Percentiles rank a stretch among this genome's conserved stretches.
phyloP scores from a whole-genome alignment of 306 rosid genomes.

The Ochetophila trinervis region DNA sequence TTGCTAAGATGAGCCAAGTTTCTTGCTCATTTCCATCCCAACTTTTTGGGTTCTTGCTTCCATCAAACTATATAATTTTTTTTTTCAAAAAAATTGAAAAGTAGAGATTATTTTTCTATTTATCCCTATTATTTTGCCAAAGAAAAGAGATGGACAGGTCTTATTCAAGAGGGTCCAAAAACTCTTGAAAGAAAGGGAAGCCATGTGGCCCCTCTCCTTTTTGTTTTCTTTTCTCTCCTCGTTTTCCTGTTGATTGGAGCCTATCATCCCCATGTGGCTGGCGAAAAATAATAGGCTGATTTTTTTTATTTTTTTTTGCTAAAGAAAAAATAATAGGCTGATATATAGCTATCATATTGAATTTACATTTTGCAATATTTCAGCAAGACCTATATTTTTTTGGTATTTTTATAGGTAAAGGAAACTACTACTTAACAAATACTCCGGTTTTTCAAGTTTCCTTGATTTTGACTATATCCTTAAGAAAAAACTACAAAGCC shows the following conservation, averaged over 20 bases:
- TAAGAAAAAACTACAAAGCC: too few species aligned
- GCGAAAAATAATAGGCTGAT: constrained; percentile 26
- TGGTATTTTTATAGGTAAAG: constrained; percentile 2
- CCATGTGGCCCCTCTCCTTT: neutral
- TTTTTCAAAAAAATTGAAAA: too few species aligned
- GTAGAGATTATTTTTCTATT: neutral
- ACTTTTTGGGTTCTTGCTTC: too few species aligned
- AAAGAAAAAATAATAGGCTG: constrained; percentile 23
- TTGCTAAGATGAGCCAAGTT: neutral
- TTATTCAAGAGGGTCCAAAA: neutral
- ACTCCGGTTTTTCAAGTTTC: neutral
- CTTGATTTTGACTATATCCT: neutral
- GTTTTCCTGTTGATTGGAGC: constrained; percentile 1
- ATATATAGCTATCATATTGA: constrained; percentile 13
- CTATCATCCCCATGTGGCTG: constrained; percentile 34
- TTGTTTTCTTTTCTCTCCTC: neutral
- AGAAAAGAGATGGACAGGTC: constrained; percentile 7
- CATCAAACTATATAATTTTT: too few species aligned
- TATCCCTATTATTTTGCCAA: neutral
- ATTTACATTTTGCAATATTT: neutral
- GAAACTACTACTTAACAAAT: neutral
- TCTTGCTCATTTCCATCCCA: neutral
- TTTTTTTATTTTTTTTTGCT: too few species aligned
- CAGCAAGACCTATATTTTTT: neutral
- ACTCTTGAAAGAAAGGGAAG: neutral